These are phyloP conservation scores for Verticillium tricorpus DNA, from an alignment of 2,329 filamentous ascomycete genomes.

Conservation along the genomic window DNA sequence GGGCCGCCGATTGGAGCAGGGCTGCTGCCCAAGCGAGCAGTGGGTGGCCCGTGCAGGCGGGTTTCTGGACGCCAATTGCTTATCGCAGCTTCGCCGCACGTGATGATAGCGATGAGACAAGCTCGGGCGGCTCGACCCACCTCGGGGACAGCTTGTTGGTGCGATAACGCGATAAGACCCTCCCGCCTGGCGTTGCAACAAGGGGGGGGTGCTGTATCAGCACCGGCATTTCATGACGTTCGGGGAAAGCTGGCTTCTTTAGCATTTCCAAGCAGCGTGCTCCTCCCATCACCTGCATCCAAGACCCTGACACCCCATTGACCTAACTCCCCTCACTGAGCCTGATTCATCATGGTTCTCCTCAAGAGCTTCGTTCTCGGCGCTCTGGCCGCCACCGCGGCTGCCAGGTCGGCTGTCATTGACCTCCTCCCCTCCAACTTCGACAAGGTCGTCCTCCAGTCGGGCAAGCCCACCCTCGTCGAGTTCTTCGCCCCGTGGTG, in stretches of 20 bases:
- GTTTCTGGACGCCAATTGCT: background rate
- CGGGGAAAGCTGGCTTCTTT: slow-evolving; percentile 32
- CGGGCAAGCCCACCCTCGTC: slow-evolving; percentile 90
- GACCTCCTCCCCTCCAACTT: slow-evolving; percentile 91
- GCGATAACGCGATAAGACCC: slow-evolving; percentile 1
- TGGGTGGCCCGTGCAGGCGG: background rate
- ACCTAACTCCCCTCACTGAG: background rate
- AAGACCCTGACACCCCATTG: background rate
- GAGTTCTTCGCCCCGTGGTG: slow-evolving; percentile 99
- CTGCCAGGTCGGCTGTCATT: slow-evolving; percentile 77
- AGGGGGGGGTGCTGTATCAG: background rate
- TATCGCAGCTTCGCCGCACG: background rate
- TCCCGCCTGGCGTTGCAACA: background rate
- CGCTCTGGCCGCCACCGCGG: slow-evolving; percentile 49
- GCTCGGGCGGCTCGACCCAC: background rate
- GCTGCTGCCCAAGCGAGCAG: slow-evolving; percentile 10
- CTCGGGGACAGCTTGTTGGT: background rate
- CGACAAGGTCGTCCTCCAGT: slow-evolving; percentile 81
- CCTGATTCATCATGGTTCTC: slow-evolving; percentile 42
- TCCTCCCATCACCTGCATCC: background rate
- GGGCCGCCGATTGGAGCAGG: slow-evolving; percentile 22
- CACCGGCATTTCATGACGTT: slow-evolving; percentile 3
- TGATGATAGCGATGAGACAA: slow-evolving; percentile 2
- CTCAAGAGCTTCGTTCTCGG: slow-evolving; percentile 57
- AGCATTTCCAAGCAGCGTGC: slow-evolving; percentile 29